A percentile compares a stretch with the other conserved stretches of the same genome.
These are phyloP conservation scores for Psilocybe tampanensis DNA, from an alignment of 768 basidiomycete genomes.

Conservation along the genomic window DNA sequence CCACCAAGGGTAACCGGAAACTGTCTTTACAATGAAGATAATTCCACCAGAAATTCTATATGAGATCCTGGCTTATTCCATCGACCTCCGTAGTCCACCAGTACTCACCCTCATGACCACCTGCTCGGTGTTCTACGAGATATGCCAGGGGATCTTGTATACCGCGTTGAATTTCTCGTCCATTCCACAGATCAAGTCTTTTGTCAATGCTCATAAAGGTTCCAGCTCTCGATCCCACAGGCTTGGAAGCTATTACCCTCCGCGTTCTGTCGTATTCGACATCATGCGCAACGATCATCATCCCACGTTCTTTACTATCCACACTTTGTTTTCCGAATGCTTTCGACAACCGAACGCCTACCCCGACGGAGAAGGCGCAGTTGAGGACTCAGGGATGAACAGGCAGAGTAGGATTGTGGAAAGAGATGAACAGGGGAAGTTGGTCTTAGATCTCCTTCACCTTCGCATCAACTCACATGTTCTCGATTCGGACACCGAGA, in stretches of 20 bases:
- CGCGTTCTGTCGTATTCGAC: constrained; percentile 21
- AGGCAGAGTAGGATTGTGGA: constrained; percentile 1
- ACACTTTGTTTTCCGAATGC: constrained; percentile 19
- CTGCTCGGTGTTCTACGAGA: constrained; percentile 16
- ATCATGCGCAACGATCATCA: constrained; percentile 9
- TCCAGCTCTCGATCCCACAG: constrained; percentile 3
- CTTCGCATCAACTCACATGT: constrained; percentile 29
- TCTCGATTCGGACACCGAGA: constrained; percentile 19
- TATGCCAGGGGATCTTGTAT: constrained; percentile 20
- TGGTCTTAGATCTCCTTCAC: constrained; percentile 25
- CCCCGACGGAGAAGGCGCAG: neutral
- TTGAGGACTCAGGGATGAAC: too few relatives aligned
- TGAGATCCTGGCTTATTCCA: constrained; percentile 17
- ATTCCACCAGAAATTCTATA: constrained; percentile 20
- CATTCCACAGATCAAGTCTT: constrained; percentile 18
- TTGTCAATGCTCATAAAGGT: constrained; percentile 16
- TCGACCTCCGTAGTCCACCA: neutral
- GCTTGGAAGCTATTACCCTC: constrained; percentile 5
- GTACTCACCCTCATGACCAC: constrained; percentile 16
- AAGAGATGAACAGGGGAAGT: constrained; percentile 23
- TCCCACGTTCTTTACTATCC: constrained; percentile 20
- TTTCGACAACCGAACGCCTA: neutral
- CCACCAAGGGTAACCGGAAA: too few relatives aligned
- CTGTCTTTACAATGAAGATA: neutral
- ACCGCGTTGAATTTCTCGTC: constrained; percentile 22